Percentiles rank a stretch among this genome's conserved stretches.
phyloP scores from a whole-genome alignment of 805 yeast species.

The Candida silvatica region DNA sequence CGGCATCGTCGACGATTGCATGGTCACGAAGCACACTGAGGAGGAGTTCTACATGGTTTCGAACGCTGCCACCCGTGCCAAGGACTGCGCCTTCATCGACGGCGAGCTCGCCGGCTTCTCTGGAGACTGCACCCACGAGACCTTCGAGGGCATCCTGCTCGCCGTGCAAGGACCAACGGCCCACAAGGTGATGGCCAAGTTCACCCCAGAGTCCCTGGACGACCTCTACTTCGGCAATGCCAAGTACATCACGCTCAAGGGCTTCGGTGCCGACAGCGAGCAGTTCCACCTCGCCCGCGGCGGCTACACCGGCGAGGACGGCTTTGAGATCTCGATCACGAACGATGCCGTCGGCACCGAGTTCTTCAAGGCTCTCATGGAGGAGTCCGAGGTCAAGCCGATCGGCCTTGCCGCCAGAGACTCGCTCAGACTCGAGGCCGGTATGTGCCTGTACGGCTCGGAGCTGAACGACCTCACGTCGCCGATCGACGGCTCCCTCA shows the following conservation, averaged over 20 bases:
- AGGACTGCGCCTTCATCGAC: conserved; percentile 61
- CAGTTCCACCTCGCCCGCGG: conserved; percentile 81
- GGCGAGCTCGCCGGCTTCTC: conserved; percentile 35
- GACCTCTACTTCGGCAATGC: conserved; percentile 70
- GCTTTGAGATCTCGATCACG: conserved; percentile 85
- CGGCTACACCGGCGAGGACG: conserved; percentile 98
- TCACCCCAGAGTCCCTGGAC: conserved; percentile 50
- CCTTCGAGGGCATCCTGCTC: conserved; percentile 65
- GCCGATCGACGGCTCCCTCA: conserved; percentile 82
- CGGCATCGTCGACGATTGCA: conserved; percentile 91
- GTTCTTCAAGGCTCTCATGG: conserved; percentile 53
- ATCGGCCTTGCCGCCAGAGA: conserved; percentile 98
- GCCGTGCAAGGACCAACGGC: conserved; percentile 95
- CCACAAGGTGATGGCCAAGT: conserved; percentile 52
- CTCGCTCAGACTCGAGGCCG: conserved; percentile 91
- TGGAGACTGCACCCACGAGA: conserved; percentile 23
- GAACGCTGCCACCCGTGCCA: conserved; percentile 89
- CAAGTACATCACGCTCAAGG: conserved; percentile 34
- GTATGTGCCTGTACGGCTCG: conserved; percentile 95
- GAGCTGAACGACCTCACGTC: conserved; percentile 74
- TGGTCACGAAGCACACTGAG: conserved; percentile 79
- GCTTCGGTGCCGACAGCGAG: conserved; percentile 28
- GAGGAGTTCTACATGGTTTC: conserved; percentile 77
- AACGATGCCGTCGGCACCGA: conserved; percentile 42
- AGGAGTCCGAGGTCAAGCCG: conserved; percentile 55